These are phyloP conservation scores for Candida arabinofermentans DNA, from an alignment of 805 yeast genomes.

Conservation along the genomic window DNA sequence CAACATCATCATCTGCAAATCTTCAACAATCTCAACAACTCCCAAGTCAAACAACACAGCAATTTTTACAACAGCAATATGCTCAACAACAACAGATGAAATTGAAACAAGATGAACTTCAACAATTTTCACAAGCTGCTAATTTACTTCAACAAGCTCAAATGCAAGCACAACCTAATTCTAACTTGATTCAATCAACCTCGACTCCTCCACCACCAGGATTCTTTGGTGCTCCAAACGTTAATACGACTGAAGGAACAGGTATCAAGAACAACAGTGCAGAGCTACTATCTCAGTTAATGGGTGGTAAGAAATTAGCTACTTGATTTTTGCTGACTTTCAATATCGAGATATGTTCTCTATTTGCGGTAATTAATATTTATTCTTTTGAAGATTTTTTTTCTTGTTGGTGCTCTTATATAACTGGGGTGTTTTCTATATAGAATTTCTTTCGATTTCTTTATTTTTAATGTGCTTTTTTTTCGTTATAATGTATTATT, in stretches of 20 bases:
- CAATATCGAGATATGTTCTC: too few relatives aligned
- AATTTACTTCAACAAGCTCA: slow-evolving; percentile 7
- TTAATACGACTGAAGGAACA: slow-evolving; percentile 7
- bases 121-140: slow-evolving; percentile 18
- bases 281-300: slow-evolving; percentile 77
- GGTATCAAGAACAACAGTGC: slow-evolving; percentile 35
- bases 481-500: too few relatives aligned
- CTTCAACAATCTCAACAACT: slow-evolving; percentile 31
- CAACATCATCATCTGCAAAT: slow-evolving; percentile 29
- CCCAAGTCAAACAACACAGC: slow-evolving; percentile 29
- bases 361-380: too few relatives aligned
- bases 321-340: too few relatives aligned
- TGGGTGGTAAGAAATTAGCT: slow-evolving; percentile 59
- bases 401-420: too few relatives aligned
- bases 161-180: slow-evolving; percentile 10
- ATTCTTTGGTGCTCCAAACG: slow-evolving; percentile 33
- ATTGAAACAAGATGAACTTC: slow-evolving; percentile 15
- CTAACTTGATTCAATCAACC: not conserved
- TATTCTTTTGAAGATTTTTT: too few relatives aligned
- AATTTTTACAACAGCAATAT: slow-evolving; percentile 26
- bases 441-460: too few relatives aligned
- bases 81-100: slow-evolving; percentile 29
- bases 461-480: too few relatives aligned
- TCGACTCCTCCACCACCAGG: slow-evolving; percentile 77
- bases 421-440: too few relatives aligned